These are phyloP conservation scores for Prunus mira DNA, from an alignment of 306 rosid species.

Conservation along the genomic window DNA sequence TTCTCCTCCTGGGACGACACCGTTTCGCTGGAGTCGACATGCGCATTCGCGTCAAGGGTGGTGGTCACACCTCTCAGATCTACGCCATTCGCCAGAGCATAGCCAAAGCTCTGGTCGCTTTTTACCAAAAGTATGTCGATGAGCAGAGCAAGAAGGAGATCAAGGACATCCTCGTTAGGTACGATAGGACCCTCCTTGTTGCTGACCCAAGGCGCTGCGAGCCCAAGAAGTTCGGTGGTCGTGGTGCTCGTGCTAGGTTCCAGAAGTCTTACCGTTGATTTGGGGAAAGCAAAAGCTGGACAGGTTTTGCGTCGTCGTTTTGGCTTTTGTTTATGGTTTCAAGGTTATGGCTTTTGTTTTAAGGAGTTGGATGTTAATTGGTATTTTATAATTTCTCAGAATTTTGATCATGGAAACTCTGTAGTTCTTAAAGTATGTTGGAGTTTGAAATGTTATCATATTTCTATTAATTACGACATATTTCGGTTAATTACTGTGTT, in stretches of 20 bases:
- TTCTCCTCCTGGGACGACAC: slow-evolving; percentile 62
- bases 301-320: slow-evolving; percentile 7
- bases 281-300: background rate
- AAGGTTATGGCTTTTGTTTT: slow-evolving; percentile 31
- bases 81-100: slow-evolving; percentile 87
- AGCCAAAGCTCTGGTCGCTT: slow-evolving; percentile 76
- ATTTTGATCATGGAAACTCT: background rate
- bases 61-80: slow-evolving; percentile 83
- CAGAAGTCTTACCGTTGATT: slow-evolving; percentile 87
- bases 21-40: slow-evolving; percentile 77
- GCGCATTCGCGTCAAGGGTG: slow-evolving; percentile 79
- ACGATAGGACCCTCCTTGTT: slow-evolving; percentile 70
- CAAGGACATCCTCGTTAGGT: slow-evolving; percentile 68
- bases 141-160: slow-evolving; percentile 95
- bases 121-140: slow-evolving; percentile 80
- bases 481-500: background rate
- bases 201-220: slow-evolving; percentile 88
- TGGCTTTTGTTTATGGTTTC: background rate
- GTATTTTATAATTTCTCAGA: background rate
- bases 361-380: background rate
- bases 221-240: slow-evolving; percentile 96
- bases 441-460: background rate
- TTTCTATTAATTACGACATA: background rate
- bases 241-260: slow-evolving; percentile 87
- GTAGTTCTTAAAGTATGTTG: background rate